These are phyloP conservation scores for Calocera cornea DNA, from an alignment of 768 basidiomycete species.

Conservation along the genomic window DNA sequence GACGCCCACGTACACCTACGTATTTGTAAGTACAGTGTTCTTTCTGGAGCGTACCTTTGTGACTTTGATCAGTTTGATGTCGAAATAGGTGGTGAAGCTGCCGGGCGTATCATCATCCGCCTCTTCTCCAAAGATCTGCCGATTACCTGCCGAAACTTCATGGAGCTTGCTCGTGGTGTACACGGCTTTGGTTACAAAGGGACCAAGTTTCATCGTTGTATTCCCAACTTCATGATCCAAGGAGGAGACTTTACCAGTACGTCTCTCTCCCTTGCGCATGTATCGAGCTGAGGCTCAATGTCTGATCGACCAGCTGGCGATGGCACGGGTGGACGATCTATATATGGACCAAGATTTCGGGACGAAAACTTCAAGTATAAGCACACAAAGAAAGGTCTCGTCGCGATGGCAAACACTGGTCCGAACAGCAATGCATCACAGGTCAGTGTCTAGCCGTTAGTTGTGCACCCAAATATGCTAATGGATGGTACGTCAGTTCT, in stretches of 20 bases:
- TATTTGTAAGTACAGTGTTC: not conserved
- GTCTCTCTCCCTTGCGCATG: not conserved
- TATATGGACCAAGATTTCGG: not conserved
- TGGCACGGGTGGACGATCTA: not conserved
- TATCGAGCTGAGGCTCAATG: not conserved
- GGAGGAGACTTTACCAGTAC: not conserved
- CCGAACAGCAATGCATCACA: conserved; percentile 2
- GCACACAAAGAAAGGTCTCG: not conserved
- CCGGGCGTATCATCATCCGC: not conserved
- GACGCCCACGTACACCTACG: not conserved
- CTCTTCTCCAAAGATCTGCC: not conserved
- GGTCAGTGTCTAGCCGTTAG: not conserved
- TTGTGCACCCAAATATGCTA: not conserved
- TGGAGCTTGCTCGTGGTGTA: not conserved
- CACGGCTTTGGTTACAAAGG: conserved; percentile 2
- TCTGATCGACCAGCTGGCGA: not conserved
- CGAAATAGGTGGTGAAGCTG: not conserved
- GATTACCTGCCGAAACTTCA: not conserved
- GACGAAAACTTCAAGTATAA: not conserved
- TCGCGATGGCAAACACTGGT: not conserved
- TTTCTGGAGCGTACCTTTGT: not conserved
- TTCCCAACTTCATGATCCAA: not conserved
- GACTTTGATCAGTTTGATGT: not conserved
- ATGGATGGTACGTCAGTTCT: not conserved
- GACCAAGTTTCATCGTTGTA: conserved; percentile 1